These are phyloP conservation scores for Aspergillus spinulosporus DNA, from an alignment of 2,329 filamentous ascomycete genomes.

Conservation along the genomic window DNA sequence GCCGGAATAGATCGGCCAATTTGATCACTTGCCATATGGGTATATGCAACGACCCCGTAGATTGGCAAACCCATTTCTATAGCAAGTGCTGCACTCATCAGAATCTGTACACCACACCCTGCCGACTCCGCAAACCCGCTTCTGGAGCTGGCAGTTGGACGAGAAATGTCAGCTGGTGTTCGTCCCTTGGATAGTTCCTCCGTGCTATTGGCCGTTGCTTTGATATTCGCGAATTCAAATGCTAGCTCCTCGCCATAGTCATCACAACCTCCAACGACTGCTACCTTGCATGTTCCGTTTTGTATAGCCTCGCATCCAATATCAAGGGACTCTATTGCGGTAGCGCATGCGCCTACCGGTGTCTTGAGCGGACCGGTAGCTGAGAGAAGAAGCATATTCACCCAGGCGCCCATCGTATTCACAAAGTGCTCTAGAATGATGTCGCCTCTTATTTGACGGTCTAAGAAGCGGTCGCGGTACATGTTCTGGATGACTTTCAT, in stretches of 20 bases:
- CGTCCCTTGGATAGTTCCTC: conserved; percentile 91
- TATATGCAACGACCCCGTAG: conserved; percentile 14
- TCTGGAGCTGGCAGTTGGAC: conserved; percentile 88
- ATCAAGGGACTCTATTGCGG: conserved; percentile 90
- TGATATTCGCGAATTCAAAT: conserved; percentile 99
- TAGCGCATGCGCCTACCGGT: conserved; percentile 93
- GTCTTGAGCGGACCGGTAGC: conserved; percentile 97
- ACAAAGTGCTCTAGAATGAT: conserved; percentile 98
- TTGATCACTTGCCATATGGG: conserved; percentile 72
- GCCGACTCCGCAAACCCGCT: conserved; percentile 99
- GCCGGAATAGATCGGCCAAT: conserved; percentile 94
- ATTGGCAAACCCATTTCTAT: conserved; percentile 16
- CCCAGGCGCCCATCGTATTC: conserved; percentile 99
- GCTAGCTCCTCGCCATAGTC: conserved; percentile 98
- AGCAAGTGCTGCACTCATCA: conserved; percentile 13
- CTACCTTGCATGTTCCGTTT: conserved; percentile 92
- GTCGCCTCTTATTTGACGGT: conserved; percentile 58
- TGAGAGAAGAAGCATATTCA: conserved; percentile 95
- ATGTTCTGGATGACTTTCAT: conserved; percentile 84
- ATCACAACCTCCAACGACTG: conserved; percentile 95
- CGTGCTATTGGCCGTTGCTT: conserved; percentile 92
- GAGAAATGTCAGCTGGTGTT: conserved; percentile 91
- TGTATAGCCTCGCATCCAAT: conserved; percentile 97
- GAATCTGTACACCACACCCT: conserved; percentile 66
- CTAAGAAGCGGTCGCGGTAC: conserved; percentile 94